phyloP scores from a whole-genome alignment of 2,329 filamentous ascomycete genomes.

The Arthrobotrys megalospora region DNA sequence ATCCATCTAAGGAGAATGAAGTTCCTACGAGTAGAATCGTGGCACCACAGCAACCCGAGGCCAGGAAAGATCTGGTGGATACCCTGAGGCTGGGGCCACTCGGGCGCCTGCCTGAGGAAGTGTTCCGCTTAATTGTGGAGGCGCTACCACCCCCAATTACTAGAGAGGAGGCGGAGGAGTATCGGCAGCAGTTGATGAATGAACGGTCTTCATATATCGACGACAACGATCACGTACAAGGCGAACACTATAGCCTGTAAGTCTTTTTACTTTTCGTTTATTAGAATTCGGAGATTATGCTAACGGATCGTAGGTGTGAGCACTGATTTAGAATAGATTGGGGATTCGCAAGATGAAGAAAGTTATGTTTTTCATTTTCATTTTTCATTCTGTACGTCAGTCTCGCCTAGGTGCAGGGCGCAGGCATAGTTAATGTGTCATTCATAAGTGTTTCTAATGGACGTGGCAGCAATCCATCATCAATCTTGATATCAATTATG shows the following conservation, averaged over 20 bases:
- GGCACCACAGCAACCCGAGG: slow-evolving; percentile 53
- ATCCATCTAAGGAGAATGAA: slow-evolving; percentile 63
- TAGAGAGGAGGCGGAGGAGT: slow-evolving; percentile 67
- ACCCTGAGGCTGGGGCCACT: slow-evolving; percentile 18
- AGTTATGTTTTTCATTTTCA: slow-evolving; percentile 6
- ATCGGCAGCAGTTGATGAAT: slow-evolving; percentile 68
- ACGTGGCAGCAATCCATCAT: neutral
- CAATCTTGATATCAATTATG: neutral
- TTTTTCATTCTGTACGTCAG: neutral
- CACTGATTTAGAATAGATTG: slow-evolving; percentile 24
- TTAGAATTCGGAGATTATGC: neutral
- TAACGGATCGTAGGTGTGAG: slow-evolving; percentile 42
- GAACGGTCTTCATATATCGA: slow-evolving; percentile 65
- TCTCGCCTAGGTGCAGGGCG: neutral
- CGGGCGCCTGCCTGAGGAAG: slow-evolving; percentile 57
- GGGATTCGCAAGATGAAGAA: neutral
- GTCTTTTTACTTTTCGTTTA: slow-evolving; percentile 9
- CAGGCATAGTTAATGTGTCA: neutral
- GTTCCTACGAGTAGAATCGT: slow-evolving; percentile 43
- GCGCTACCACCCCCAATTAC: slow-evolving; percentile 64
- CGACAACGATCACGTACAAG: slow-evolving; percentile 35
- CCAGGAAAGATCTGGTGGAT: slow-evolving; percentile 36
- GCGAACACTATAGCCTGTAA: slow-evolving; percentile 40
- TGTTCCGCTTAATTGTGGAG: slow-evolving; percentile 62
- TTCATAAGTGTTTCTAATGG: neutral